Evolutionary conservation across 2,329 filamentous ascomycete species (phyloP).

Genomic region (Aspergillus transmontanensis): DNA sequence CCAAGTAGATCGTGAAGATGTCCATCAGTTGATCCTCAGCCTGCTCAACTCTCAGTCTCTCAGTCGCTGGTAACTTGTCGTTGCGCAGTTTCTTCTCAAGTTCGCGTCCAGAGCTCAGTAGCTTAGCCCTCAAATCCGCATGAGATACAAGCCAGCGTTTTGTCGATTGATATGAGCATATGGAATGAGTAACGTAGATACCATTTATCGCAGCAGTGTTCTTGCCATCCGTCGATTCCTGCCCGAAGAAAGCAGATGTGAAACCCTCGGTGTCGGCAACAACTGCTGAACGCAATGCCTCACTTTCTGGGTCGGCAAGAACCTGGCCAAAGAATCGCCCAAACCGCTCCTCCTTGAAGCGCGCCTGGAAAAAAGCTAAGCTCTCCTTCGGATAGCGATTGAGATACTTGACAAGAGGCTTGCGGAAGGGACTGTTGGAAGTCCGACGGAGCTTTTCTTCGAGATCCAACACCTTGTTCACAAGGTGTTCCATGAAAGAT

Average conservation of each 20-base stretch:
- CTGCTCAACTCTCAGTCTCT: slow-evolving; percentile 86
- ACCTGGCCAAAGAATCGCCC: slow-evolving; percentile 91
- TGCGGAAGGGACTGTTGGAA: slow-evolving; percentile 86
- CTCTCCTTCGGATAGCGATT: slow-evolving; percentile 90
- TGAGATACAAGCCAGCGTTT: slow-evolving; percentile 67
- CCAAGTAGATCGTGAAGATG: slow-evolving; percentile 79
- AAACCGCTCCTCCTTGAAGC: slow-evolving; percentile 81
- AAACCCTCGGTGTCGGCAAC: slow-evolving; percentile 73
- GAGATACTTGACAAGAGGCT: slow-evolving; percentile 87
- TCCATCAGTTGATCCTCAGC: slow-evolving; percentile 84
- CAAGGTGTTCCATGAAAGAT: slow-evolving; percentile 85
- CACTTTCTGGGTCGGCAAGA: slow-evolving; percentile 73
- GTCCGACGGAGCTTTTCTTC: slow-evolving; percentile 85
- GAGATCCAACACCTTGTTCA: slow-evolving; percentile 85
- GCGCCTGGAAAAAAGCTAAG: slow-evolving; percentile 76
- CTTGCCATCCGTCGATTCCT: slow-evolving; percentile 66
- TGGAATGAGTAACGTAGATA: slow-evolving; percentile 79
- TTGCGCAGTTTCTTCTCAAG: slow-evolving; percentile 73
- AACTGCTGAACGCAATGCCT: slow-evolving; percentile 72
- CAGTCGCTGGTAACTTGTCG: slow-evolving; percentile 68
- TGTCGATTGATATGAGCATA: slow-evolving; percentile 67
- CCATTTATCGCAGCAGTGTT: slow-evolving; percentile 83
- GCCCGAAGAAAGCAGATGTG: slow-evolving; percentile 64
- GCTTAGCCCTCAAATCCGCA: slow-evolving; percentile 58
- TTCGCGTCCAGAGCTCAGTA: slow-evolving; percentile 71